Evolutionary conservation across 257 asterid genomes (phyloP).

Genomic region (Salvia rosmarinus): DNA sequence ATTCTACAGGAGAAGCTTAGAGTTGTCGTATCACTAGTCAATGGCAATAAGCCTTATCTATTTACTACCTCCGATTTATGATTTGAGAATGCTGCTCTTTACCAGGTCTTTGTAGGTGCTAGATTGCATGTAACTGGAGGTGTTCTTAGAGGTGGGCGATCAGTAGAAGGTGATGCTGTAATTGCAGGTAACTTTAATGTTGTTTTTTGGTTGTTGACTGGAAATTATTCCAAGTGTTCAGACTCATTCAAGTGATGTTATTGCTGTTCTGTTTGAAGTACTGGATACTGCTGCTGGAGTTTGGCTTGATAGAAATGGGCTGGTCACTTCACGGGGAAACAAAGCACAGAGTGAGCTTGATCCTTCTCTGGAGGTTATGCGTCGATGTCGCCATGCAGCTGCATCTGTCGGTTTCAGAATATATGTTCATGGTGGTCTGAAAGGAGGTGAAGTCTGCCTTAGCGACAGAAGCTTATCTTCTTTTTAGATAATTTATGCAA

Average conservation of each 20-base stretch:
- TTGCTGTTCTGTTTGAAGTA: slow-evolving; percentile 52
- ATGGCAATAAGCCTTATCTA: slow-evolving; percentile 12
- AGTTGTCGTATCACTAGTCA: slow-evolving; percentile 19
- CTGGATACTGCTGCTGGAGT: slow-evolving; percentile 99
- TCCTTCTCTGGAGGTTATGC: slow-evolving; percentile 80
- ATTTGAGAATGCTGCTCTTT: slow-evolving; percentile 22
- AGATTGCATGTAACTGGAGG: slow-evolving; percentile 99
- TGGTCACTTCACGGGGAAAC: slow-evolving; percentile 77
- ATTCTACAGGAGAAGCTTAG: slow-evolving; percentile 6
- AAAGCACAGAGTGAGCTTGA: slow-evolving; percentile 67
- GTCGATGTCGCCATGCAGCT: slow-evolving; percentile 98
- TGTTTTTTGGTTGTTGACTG: slow-evolving; percentile 30
- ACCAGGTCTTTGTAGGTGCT: slow-evolving; percentile 97
- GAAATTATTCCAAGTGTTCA: slow-evolving; percentile 27
- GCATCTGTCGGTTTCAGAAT: slow-evolving; percentile 93
- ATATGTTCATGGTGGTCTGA: slow-evolving; percentile 87
- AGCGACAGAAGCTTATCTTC: slow-evolving; percentile 24
- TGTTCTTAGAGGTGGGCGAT: slow-evolving; percentile 95
- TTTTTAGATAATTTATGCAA: not conserved
- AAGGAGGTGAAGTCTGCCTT: slow-evolving; percentile 69
- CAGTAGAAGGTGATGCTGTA: slow-evolving; percentile 91
- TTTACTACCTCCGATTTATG: slow-evolving; percentile 15
- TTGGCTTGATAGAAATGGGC: slow-evolving; percentile 91
- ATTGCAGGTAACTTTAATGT: slow-evolving; percentile 64
- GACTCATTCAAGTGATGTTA: slow-evolving; percentile 21